Percentiles rank a stretch among this genome's conserved stretches.
Conservation (phyloP, 2,329 filamentous ascomycete species). For the Alternaria infectoria region DNA sequence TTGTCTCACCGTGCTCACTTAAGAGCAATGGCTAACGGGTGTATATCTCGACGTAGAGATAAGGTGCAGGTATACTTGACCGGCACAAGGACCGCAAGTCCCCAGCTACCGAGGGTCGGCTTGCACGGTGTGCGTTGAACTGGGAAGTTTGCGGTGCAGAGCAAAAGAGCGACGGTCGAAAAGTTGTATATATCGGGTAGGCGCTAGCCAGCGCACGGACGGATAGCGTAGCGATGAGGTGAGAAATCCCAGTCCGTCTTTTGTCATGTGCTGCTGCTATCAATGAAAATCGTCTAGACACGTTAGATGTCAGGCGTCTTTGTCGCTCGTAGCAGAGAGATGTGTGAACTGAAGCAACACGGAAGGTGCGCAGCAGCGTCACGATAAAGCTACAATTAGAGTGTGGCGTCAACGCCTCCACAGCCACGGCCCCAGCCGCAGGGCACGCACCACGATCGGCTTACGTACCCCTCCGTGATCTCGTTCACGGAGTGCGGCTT, state of each 20-base stretch:
- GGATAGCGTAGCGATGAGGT: background rate
- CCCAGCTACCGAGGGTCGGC: background rate
- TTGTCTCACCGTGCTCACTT: background rate
- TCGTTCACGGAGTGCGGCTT: background rate
- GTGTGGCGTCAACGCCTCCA: background rate
- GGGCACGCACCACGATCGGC: background rate
- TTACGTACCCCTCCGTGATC: background rate
- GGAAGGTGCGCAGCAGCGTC: background rate
- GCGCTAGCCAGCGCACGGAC: background rate
- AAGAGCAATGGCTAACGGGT: background rate
- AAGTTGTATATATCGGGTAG: background rate
- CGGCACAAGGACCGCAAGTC: background rate
- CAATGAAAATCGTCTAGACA: background rate
- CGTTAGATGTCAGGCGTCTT: background rate
- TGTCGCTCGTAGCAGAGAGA: background rate
- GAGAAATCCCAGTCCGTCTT: background rate
- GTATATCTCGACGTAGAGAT: background rate
- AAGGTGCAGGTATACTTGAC: background rate
- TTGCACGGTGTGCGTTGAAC: background rate
- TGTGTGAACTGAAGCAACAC: background rate
- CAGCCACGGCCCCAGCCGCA: background rate
- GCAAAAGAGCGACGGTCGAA: background rate
- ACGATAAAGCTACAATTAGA: background rate
- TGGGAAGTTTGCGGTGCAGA: background rate
- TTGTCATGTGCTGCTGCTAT: background rate